Evolutionary conservation across 495 filamentous ascomycete genomes (phyloP).

Genomic region (Hypomontagnella submonticulosa): DNA sequence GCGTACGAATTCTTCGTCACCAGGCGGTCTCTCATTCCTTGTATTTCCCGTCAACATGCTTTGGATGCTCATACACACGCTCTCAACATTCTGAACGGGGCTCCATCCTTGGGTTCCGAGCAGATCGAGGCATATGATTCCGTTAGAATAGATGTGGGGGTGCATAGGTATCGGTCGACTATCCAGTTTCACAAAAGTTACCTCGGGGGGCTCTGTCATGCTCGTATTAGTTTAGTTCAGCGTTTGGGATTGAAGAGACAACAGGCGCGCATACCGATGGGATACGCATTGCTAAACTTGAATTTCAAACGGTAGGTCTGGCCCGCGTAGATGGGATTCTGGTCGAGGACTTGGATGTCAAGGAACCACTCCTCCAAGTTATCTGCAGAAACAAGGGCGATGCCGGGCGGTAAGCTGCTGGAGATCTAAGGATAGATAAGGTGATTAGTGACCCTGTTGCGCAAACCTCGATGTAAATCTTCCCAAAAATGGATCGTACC

Average conservation of each 20-base stretch:
- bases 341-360: slow-evolving; percentile 90
- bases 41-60: slow-evolving; percentile 97
- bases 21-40: slow-evolving; percentile 86
- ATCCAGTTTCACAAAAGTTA: slow-evolving; percentile 78
- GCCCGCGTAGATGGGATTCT: slow-evolving; percentile 87
- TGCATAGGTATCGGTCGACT: slow-evolving; percentile 89
- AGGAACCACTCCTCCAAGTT: slow-evolving; percentile 91
- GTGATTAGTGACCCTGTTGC: slow-evolving; percentile 15
- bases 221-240: slow-evolving; percentile 36
- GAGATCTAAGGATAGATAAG: slow-evolving; percentile 57
- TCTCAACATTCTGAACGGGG: slow-evolving; percentile 96
- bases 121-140: slow-evolving; percentile 96
- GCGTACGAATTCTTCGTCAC: slow-evolving; percentile 86
- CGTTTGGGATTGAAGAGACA: background rate
- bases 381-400: slow-evolving; percentile 80
- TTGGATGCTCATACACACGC: slow-evolving; percentile 96
- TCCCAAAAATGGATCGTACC: slow-evolving; percentile 46
- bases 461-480: background rate
- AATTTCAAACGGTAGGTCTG: slow-evolving; percentile 89
- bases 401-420: slow-evolving; percentile 72
- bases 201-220: slow-evolving; percentile 84
- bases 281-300: slow-evolving; percentile 82
- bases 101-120: slow-evolving; percentile 90
- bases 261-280: slow-evolving; percentile 73
- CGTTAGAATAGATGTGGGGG: slow-evolving; percentile 97